A percentile compares a stretch with the other conserved stretches of the same genome.
Evolutionary conservation across 108 stramenopile species (phyloP).

Genomic region (Mediolabrus comicus): DNA sequence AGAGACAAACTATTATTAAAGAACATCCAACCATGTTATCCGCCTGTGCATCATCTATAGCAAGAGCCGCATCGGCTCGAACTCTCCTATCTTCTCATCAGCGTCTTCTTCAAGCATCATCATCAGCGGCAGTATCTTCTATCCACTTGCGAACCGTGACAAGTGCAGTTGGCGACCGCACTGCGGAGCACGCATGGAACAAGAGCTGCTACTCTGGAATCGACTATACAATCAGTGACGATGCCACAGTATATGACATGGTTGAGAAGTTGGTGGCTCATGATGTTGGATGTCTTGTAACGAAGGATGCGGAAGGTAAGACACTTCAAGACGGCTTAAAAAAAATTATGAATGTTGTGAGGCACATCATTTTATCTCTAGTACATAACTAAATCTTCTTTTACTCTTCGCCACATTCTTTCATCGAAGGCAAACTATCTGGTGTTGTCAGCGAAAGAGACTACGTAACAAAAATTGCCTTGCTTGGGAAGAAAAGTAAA

Average conservation of each 20-base stretch:
- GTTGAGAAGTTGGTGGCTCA: conserved; percentile 71
- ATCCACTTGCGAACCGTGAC: conserved; percentile 21
- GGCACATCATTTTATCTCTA: too few species aligned
- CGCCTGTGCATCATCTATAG: conserved; percentile 8
- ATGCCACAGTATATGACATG: conserved; percentile 51
- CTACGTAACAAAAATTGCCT: conserved; percentile 87
- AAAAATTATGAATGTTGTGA: not conserved
- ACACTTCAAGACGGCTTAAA: too few species aligned
- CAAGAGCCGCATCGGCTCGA: conserved; percentile 12
- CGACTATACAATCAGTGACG: conserved; percentile 63
- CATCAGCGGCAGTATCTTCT: conserved; percentile 9
- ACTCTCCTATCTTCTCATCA: not conserved
- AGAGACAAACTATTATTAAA: too few species aligned
- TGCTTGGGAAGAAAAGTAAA: conserved; percentile 68
- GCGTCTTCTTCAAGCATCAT: not conserved
- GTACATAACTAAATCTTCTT: not conserved
- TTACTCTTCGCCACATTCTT: not conserved
- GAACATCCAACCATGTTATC: conserved; percentile 4
- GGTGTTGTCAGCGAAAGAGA: conserved; percentile 92
- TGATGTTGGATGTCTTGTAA: conserved; percentile 88
- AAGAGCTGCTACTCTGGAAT: conserved; percentile 76
- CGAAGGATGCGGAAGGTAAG: conserved; percentile 71
- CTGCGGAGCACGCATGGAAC: conserved; percentile 48
- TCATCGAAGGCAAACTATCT: conserved; percentile 53
- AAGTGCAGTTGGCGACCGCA: conserved; percentile 33